Base-by-base conservation (phyloP, 768 basidiomycete genomes). In the Amanita exitialis region DNA sequence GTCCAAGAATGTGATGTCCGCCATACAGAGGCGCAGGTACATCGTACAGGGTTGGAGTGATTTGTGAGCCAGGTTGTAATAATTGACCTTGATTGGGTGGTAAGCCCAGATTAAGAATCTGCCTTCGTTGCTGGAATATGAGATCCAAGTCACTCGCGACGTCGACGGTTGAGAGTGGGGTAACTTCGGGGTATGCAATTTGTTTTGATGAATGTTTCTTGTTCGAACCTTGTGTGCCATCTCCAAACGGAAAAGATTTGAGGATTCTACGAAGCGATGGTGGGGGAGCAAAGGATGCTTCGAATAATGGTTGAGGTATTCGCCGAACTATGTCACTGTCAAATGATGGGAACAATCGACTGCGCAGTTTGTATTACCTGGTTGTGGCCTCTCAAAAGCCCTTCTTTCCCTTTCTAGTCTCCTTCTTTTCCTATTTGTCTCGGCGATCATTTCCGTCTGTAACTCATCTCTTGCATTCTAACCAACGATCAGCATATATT, bases 401-500 rank as follows among this genome's bases (percentile, higher is more conserved):
- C 92, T 75, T 54, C 90, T 80, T 55, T 96, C 92, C 53, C 92
- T 75, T 63, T 97, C 93, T 32, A 98, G 65, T 44, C 80, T 75
- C 41, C 94, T 73, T 52, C 90, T 75, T 65, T 95, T 95, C 56
- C 87, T 73, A 63, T 90, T 93, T 5, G 87, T 84, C 58, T 94
- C 89, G 0, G 93, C 81, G 51, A 94, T 86, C 82, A 95, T 88
- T 12, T 86, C 83, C 1, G 79, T 86, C 60, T 94, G 87, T 10
- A 94, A 67, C 44, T 84, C 81, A 57, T 91, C 87, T 47, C 86
- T 75, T 21, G 86, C 73, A 53, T 51, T 44, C 50, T 51, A 42
- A 36, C 20, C 10, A 25, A 66, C 90, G 93, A 61, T 23, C 44
- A 41, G n/a, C 12, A 9, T 53, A 34, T n/a, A 15, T 34, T 12